Evolutionary conservation across 2,329 filamentous ascomycete genomes (phyloP).

Genomic region (Epichloe sylvatica): DNA sequence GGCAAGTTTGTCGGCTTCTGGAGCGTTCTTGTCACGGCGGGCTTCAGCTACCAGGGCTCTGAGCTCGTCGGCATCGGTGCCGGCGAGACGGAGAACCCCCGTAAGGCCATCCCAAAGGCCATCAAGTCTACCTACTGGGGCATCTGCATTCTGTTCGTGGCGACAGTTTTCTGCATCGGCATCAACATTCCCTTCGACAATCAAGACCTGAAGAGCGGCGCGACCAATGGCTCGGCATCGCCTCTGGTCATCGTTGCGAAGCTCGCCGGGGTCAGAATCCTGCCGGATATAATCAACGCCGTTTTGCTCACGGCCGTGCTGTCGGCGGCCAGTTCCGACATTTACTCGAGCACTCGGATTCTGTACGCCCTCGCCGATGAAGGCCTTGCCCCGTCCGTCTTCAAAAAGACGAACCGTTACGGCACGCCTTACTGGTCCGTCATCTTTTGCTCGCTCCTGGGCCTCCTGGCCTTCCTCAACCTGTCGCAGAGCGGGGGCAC

Average conservation of each 20-base stretch:
- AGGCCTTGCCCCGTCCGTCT: slow-evolving; percentile 45
- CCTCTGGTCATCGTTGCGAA: slow-evolving; percentile 49
- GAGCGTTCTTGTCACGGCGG: slow-evolving; percentile 52
- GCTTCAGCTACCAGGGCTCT: slow-evolving; percentile 58
- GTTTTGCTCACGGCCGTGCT: slow-evolving; percentile 66
- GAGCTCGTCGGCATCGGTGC: slow-evolving; percentile 69
- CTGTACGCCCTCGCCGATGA: slow-evolving; percentile 52
- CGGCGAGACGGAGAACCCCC: slow-evolving; percentile 60
- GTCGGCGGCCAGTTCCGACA: slow-evolving; percentile 64
- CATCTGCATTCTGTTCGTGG: slow-evolving; percentile 55
- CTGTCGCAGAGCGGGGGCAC: slow-evolving; percentile 40
- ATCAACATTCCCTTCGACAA: slow-evolving; percentile 54
- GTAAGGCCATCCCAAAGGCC: slow-evolving; percentile 56
- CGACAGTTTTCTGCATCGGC: slow-evolving; percentile 55
- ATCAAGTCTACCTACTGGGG: slow-evolving; percentile 65
- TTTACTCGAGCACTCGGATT: slow-evolving; percentile 58
- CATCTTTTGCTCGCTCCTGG: slow-evolving; percentile 37
- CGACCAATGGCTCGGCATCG: slow-evolving; percentile 47
- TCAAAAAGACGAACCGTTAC: slow-evolving; percentile 43
- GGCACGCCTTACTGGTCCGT: slow-evolving; percentile 53
- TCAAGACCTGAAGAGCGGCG: slow-evolving; percentile 33
- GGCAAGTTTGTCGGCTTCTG: slow-evolving; percentile 58
- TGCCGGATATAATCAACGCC: slow-evolving; percentile 61
- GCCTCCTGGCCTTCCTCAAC: slow-evolving; percentile 55
- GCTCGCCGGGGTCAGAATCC: slow-evolving; percentile 47